Evolutionary conservation across 2,329 filamentous ascomycete species (phyloP), one percentile per base, ranked within the genome.

Genomic region (Tolypocladium ophioglossoides): DNA sequence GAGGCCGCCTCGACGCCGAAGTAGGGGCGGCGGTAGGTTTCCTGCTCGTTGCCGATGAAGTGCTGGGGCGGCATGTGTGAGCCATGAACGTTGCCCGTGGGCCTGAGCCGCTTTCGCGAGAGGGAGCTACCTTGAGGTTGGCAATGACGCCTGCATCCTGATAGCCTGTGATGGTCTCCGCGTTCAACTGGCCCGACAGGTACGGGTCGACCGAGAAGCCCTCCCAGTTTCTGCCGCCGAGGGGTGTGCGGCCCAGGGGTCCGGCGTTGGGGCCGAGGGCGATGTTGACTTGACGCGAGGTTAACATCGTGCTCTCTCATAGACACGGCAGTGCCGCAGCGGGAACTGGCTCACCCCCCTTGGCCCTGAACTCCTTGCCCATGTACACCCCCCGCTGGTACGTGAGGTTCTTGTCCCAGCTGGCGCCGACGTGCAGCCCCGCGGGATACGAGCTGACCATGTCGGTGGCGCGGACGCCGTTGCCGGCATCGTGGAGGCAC

Each of bases 101-200:
- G 1, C 2, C n/a, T n/a, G n/a, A n/a, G n/a, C n/a, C n/a, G n/a
- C 4, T 2, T 7, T 14, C 30, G 47, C 27, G 16, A 22, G 27
- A 3, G 18, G n/a, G 9, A 34, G 7, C 10, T 39, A 74, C 74
- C 68, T 80, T 92, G 75, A 75, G 83, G 72, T 84, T 89, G 54
- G 89, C 87, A 66, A 95, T 86, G 39, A 92, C 83, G 61, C 89
- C 89, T 3, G 84, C 83, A 62, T 85, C 82, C 65, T 94, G 89
- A 52, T 90, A 87, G 34, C 87, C 89, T 58, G 80, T 76, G 61
- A 92, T 81, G 1, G 86, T 87, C 62, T 89, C 79, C n/a, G 80
- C 80, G 56, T 86, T 85, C 54, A 87, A 74, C 55, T 83, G 76
- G 22, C 88, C 89, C 1, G 86, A 84, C 8, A 91, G 75, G 16